Conservation (phyloP, 2,329 filamentous ascomycete species). For the Fusarium nematophilum region DNA sequence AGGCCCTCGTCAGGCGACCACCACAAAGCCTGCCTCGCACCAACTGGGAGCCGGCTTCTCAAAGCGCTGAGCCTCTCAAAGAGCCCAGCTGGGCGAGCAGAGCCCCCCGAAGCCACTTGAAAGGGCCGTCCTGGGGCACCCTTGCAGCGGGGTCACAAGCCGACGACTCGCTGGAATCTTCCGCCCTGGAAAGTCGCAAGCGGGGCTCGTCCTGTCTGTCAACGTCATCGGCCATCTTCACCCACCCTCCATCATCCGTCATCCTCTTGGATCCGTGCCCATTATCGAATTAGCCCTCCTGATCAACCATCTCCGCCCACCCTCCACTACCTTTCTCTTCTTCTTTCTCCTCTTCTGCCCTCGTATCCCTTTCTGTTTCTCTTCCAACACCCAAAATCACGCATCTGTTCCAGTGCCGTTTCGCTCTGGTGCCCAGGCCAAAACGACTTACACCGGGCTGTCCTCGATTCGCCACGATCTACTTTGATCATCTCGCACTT, state of each 20-base stretch:
- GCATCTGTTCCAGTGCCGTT: too few relatives aligned
- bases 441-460: slow-evolving; percentile 11
- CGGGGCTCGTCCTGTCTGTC: slow-evolving; percentile 36
- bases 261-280: slow-evolving; percentile 34
- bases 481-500: slow-evolving; percentile 4
- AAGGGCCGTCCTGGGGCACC: slow-evolving; percentile 6
- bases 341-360: slow-evolving; percentile 7
- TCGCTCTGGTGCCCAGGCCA: slow-evolving; percentile 1
- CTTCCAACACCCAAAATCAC: slow-evolving; percentile 16
- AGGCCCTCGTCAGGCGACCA: slow-evolving; percentile 36
- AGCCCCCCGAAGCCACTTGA: background rate
- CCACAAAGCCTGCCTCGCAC: background rate
- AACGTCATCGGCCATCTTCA: slow-evolving; percentile 43
- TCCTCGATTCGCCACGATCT: background rate
- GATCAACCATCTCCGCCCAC: slow-evolving; percentile 40
- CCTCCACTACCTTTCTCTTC: slow-evolving; percentile 30
- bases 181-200: slow-evolving; percentile 37
- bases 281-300: slow-evolving; percentile 26
- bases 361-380: slow-evolving; percentile 7
- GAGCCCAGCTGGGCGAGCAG: too few relatives aligned
- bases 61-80: slow-evolving; percentile 13
- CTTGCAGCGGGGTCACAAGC: slow-evolving; percentile 40
- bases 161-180: slow-evolving; percentile 23
- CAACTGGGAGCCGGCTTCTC: background rate
- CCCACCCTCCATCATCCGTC: slow-evolving; percentile 34